phyloP scores from a whole-genome alignment of 352 stramenopile genomes.

The Phytophthora pinifolia region DNA sequence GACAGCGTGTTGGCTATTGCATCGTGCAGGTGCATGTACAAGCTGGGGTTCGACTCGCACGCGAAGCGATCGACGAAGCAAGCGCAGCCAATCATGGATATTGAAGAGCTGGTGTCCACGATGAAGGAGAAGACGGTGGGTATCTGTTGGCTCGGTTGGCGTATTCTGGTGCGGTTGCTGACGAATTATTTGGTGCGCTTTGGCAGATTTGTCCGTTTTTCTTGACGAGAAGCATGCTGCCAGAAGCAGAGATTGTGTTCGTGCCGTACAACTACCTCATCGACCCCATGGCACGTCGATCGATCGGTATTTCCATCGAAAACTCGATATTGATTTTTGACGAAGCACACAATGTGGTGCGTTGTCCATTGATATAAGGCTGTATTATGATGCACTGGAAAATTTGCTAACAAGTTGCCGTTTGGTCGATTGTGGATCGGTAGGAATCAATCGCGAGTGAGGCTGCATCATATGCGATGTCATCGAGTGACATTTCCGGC shows the following conservation, averaged over 20 bases:
- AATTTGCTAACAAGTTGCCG: too few relatives aligned
- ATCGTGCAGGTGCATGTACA: conserved; percentile 64
- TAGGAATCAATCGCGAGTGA: conserved; percentile 92
- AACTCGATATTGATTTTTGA: conserved; percentile 99
- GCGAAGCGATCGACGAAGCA: conserved; percentile 50
- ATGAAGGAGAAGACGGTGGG: conserved; percentile 79
- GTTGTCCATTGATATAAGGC: neutral
- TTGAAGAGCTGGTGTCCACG: conserved; percentile 96
- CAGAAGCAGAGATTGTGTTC: conserved; percentile 96
- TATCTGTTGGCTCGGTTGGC: neutral
- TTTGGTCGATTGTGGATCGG: neutral
- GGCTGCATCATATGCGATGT: conserved; percentile 96
- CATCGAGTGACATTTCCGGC: conserved; percentile 91
- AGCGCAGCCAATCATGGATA: conserved; percentile 93
- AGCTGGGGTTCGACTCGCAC: conserved; percentile 73
- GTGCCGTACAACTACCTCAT: conserved; percentile 99
- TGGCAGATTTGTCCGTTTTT: conserved; percentile 97
- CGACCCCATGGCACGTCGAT: conserved; percentile 89
- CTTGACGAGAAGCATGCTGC: conserved; percentile 88
- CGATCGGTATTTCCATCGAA: conserved; percentile 94
- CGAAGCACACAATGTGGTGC: conserved; percentile 99
- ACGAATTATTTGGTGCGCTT: conserved; percentile 8
- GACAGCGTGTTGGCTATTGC: neutral
- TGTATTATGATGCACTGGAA: too few relatives aligned
- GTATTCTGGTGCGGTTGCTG: conserved; percentile 19